These are phyloP conservation scores for Clavispora santaluciae DNA, from an alignment of 805 yeast species.

Conservation along the genomic window DNA sequence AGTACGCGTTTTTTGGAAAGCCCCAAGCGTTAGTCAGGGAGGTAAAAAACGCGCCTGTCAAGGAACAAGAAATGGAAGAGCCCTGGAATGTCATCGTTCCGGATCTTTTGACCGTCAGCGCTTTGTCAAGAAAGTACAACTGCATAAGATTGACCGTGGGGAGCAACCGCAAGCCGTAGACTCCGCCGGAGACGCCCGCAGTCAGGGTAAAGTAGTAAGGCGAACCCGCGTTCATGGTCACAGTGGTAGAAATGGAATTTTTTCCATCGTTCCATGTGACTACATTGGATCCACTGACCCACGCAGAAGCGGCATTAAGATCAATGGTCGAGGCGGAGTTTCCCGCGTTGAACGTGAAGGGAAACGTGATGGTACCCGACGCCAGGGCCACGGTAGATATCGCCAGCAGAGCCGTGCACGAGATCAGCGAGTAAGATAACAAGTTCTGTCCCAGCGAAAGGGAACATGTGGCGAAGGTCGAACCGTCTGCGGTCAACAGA, in stretches of 20 bases:
- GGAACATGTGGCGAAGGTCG: constrained; percentile 21
- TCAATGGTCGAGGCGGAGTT: constrained; percentile 7
- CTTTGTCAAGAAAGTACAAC: not conserved
- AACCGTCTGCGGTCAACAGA: constrained; percentile 4
- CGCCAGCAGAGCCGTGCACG: constrained; percentile 16
- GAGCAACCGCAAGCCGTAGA: not conserved
- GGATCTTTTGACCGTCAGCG: not conserved
- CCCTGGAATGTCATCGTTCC: not conserved
- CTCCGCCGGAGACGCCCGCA: not conserved
- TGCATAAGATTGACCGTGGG: not conserved
- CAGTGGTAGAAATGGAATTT: constrained; percentile 9
- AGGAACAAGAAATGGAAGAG: constrained; percentile 17
- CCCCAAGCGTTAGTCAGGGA: constrained; percentile 20
- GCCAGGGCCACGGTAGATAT: constrained; percentile 12
- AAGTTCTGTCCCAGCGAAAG: constrained; percentile 14
- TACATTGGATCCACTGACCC: constrained; percentile 18
- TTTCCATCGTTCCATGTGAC: constrained; percentile 15
- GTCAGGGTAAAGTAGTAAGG: not conserved
- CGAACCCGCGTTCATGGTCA: constrained; percentile 5
- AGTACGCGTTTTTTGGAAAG: constrained; percentile 9
- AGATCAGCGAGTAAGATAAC: constrained; percentile 13
- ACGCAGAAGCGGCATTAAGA: constrained; percentile 15
- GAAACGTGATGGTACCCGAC: constrained; percentile 18
- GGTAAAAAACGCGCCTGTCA: constrained; percentile 17
- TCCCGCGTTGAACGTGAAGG: constrained; percentile 18